Conservation (phyloP, 2,329 filamentous ascomycete genomes). For the Dactylonectria estremocensis region DNA sequence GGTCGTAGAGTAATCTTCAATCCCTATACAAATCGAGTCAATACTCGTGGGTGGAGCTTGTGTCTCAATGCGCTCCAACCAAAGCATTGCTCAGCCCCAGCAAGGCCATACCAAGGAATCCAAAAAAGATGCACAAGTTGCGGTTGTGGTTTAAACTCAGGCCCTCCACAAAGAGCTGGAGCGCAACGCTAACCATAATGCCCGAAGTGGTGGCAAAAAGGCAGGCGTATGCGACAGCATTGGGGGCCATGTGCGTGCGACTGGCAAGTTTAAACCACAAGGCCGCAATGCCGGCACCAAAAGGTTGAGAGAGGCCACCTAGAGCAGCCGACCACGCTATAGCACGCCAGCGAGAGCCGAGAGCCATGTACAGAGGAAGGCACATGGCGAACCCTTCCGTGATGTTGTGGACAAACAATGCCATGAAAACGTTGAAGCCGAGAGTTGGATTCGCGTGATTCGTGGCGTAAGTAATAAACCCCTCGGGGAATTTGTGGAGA, state of each 20-base stretch:
- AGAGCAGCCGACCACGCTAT: conserved; percentile 88
- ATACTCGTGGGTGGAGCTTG: neutral
- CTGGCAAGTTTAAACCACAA: conserved; percentile 85
- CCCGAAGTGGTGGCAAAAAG: conserved; percentile 93
- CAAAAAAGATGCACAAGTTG: conserved; percentile 83
- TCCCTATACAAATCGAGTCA: neutral
- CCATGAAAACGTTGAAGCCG: conserved; percentile 93
- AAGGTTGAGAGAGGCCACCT: conserved; percentile 88
- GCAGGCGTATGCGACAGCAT: conserved; percentile 77
- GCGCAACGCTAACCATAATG: conserved; percentile 94
- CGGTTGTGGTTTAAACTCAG: conserved; percentile 86
- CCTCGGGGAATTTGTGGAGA: conserved; percentile 93
- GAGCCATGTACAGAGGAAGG: conserved; percentile 91
- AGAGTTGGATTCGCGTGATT: conserved; percentile 94
- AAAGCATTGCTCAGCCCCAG: conserved; percentile 89
- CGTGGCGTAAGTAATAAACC: conserved; percentile 93
- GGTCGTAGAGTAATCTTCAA: neutral
- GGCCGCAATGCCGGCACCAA: conserved; percentile 87
- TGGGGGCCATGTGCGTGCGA: conserved; percentile 64
- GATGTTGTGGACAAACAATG: conserved; percentile 98
- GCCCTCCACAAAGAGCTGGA: conserved; percentile 91
- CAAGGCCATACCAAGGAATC: conserved; percentile 88
- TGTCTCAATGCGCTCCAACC: conserved; percentile 69
- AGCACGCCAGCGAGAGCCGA: conserved; percentile 83
- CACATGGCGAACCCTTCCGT: conserved; percentile 97